Percentiles rank a stretch among this genome's conserved stretches.
phyloP scores from a whole-genome alignment of 208 protist species.

The Trypanosoma brucei region DNA sequence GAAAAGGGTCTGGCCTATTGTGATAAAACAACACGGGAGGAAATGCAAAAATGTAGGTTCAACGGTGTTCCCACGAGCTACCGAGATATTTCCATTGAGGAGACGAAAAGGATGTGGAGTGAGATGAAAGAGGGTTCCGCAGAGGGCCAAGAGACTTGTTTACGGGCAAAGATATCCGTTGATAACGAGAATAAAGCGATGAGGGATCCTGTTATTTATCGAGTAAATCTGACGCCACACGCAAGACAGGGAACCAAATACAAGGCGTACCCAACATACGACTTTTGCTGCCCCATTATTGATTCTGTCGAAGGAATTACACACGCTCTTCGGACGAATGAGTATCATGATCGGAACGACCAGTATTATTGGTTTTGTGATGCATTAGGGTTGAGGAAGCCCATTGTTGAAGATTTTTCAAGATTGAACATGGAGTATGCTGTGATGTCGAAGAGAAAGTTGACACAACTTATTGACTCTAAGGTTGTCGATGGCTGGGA shows the following conservation, averaged over 20 bases:
- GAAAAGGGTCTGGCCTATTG: conserved; percentile 92
- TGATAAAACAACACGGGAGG: conserved; percentile 95
- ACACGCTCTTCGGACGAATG: conserved; percentile 97
- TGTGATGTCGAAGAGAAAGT: conserved; percentile 98
- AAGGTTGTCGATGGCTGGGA: conserved; percentile 97
- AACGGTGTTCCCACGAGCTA: conserved; percentile 88
- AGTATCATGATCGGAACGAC: conserved; percentile 98
- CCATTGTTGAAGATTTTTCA: conserved; percentile 94
- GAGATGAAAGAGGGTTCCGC: conserved; percentile 91
- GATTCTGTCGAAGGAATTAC: conserved; percentile 98
- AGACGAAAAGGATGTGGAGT: conserved; percentile 94
- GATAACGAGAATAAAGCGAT: conserved; percentile 94
- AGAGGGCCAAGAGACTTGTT: conserved; percentile 89
- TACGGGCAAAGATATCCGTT: conserved; percentile 97
- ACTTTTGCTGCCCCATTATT: conserved; percentile 99
- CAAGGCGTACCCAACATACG: conserved; percentile 98
- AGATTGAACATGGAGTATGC: conserved; percentile 98
- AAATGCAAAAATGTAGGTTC: conserved; percentile 92
- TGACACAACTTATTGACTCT: conserved; percentile 96
- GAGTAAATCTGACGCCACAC: conserved; percentile 92
- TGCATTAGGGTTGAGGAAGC: conserved; percentile 84
- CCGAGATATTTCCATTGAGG: conserved; percentile 89
- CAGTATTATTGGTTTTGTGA: conserved; percentile 98
- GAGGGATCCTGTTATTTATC: conserved; percentile 97
- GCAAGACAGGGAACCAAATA: conserved; percentile 89